Percentiles rank a stretch among this genome's conserved stretches.
Evolutionary conservation across 371 early-diverging fungal genomes (phyloP).

Genomic region (Mortierella sp.): DNA sequence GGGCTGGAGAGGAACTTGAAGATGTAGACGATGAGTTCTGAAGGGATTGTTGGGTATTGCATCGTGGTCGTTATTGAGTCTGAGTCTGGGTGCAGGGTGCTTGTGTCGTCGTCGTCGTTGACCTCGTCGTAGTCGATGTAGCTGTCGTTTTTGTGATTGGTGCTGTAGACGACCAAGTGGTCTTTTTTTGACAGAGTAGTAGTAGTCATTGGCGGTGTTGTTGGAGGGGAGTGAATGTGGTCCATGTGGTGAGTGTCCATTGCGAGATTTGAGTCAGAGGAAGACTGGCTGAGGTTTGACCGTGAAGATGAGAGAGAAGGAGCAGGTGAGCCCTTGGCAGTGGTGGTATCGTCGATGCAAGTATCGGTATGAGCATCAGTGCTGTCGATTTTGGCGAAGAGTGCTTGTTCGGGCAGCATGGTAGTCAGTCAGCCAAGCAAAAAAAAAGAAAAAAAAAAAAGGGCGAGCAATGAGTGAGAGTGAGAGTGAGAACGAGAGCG

Average conservation of each 20-base stretch:
- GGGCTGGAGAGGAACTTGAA: constrained; percentile 37
- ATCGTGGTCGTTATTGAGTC: neutral
- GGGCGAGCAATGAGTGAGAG: neutral
- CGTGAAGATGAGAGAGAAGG: constrained; percentile 5
- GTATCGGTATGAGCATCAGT: neutral
- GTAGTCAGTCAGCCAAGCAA: too few species aligned
- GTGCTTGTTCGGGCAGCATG: neutral
- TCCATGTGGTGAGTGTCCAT: neutral
- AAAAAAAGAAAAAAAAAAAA: neutral
- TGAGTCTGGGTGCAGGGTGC: neutral
- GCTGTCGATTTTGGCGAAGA: neutral
- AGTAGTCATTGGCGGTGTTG: neutral
- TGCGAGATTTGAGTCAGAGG: constrained; percentile 2
- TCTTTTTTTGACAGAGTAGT: neutral
- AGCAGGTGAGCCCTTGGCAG: neutral
- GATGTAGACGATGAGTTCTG: constrained; percentile 46
- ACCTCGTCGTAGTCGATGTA: neutral
- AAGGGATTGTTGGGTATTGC: constrained; percentile 22
- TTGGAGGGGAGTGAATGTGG: neutral
- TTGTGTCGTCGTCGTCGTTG: neutral
- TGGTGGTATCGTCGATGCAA: neutral
- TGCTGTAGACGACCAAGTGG: neutral
- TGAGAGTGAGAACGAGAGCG: neutral
- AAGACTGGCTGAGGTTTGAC: constrained; percentile 1
- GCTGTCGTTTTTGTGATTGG: neutral